phyloP scores from a whole-genome alignment of 345 rosid genomes.

The Excoecaria cochinchinensis region DNA sequence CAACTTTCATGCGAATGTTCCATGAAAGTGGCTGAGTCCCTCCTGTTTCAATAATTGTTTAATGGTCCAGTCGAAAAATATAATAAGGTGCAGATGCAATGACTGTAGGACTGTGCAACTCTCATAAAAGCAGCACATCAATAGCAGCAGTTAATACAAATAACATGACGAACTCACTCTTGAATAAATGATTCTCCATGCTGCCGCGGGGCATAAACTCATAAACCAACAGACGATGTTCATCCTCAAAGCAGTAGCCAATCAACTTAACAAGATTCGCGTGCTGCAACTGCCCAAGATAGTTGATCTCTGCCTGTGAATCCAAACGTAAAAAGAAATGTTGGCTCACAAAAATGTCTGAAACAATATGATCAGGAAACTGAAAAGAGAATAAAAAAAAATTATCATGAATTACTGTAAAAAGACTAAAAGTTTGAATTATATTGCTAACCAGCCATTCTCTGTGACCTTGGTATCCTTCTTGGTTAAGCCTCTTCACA shows the following conservation, averaged over 20 bases:
- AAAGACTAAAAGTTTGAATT: neutral
- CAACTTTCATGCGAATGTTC: conserved; percentile 21
- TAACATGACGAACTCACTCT: conserved; percentile 25
- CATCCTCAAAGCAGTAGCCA: conserved; percentile 40
- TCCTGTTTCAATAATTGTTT: conserved; percentile 15
- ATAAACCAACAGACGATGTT: conserved; percentile 32
- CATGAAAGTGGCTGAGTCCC: conserved; percentile 29
- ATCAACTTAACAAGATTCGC: conserved; percentile 35
- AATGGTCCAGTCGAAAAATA: conserved; percentile 2
- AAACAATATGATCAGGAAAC: neutral
- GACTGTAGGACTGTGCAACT: neutral
- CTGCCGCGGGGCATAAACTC: conserved; percentile 37
- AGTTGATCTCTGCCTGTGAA: conserved; percentile 35
- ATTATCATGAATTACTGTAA: neutral
- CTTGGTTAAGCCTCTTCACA: conserved; percentile 35
- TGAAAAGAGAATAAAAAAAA: neutral
- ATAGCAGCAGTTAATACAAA: neutral
- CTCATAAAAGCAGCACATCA: neutral
- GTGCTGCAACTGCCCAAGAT: conserved; percentile 36
- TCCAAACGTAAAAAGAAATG: conserved; percentile 19
- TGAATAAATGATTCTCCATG: conserved; percentile 38
- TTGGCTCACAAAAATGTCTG: neutral
- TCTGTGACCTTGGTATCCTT: conserved; percentile 27
- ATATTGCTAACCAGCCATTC: conserved; percentile 36
- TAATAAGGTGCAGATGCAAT: neutral